Conservation (phyloP, 306 rosid genomes). For the Arachis stenosperma region DNA sequence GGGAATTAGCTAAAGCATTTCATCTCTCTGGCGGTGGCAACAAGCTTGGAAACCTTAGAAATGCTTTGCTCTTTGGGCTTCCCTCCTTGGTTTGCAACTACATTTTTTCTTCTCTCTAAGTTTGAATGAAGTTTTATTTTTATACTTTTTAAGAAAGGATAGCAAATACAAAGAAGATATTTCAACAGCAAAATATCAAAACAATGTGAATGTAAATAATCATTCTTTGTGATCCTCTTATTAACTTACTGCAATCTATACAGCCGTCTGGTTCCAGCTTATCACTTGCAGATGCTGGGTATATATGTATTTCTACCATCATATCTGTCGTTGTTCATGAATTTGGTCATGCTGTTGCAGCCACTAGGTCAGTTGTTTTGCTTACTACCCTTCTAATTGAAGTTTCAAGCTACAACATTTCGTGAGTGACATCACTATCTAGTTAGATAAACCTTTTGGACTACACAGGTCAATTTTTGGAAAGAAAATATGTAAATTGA, state of each 20-base stretch:
- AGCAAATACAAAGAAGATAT: slow-evolving; percentile 1
- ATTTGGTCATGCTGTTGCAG: slow-evolving; percentile 85
- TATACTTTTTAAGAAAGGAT: neutral
- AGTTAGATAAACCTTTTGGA: slow-evolving; percentile 23
- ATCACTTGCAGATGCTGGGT: slow-evolving; percentile 62
- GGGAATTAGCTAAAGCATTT: slow-evolving; percentile 58
- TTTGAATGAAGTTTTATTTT: neutral
- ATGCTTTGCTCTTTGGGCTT: slow-evolving; percentile 55
- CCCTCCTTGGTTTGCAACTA: slow-evolving; percentile 47
- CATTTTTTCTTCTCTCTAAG: slow-evolving; percentile 17
- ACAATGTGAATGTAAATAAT: slow-evolving; percentile 21
- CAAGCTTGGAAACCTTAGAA: slow-evolving; percentile 36
- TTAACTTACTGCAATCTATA: slow-evolving; percentile 13
- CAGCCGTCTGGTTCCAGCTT: slow-evolving; percentile 50
- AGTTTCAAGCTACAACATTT: neutral
- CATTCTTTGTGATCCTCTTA: neutral
- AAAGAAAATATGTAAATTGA: too few species aligned
- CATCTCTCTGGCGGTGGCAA: slow-evolving; percentile 43
- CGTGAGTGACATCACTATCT: neutral
- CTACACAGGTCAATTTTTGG: neutral
- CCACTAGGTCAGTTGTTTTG: slow-evolving; percentile 64
- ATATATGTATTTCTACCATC: slow-evolving; percentile 59
- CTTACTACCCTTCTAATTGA: neutral
- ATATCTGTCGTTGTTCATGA: slow-evolving; percentile 71
- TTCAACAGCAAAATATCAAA: neutral